Evolutionary conservation across 2,329 filamentous ascomycete genomes (phyloP).

Genomic region (Aspergillus sp.): DNA sequence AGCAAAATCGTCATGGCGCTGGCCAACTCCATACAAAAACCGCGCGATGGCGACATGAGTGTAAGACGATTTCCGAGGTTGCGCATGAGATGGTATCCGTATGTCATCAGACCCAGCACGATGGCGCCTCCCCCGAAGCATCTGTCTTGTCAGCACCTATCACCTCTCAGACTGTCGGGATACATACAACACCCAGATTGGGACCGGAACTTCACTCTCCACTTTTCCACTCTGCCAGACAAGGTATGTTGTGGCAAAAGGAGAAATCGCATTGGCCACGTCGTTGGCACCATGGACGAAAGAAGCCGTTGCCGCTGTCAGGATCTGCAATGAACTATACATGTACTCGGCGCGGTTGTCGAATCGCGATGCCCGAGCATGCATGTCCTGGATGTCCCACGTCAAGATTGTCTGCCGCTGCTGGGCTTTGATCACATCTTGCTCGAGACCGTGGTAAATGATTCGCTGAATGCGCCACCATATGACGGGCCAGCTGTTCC

Average conservation of each 20-base stretch:
- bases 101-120: constrained; percentile 45
- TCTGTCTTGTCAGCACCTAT: constrained; percentile 38
- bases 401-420: constrained; percentile 25
- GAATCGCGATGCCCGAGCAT: constrained; percentile 46
- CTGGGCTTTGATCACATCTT: constrained; percentile 13
- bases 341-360: constrained; percentile 53
- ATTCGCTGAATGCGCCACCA: constrained; percentile 32
- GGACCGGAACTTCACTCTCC: constrained; percentile 36
- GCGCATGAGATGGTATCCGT: constrained; percentile 48
- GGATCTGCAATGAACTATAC: constrained; percentile 45
- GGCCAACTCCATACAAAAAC: constrained; percentile 44
- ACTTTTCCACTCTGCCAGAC: constrained; percentile 40
- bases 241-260: constrained; percentile 46
- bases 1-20: constrained; percentile 46
- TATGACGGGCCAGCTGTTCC: constrained; percentile 2
- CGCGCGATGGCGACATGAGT: constrained; percentile 39
- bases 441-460: constrained; percentile 9
- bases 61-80: constrained; percentile 49
- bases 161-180: constrained; percentile 32
- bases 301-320: constrained; percentile 32
- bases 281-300: constrained; percentile 53
- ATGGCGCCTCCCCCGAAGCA: constrained; percentile 22
- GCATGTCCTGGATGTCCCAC: constrained; percentile 41
- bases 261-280: constrained; percentile 48
- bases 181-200: constrained; percentile 37